Base-by-base conservation (phyloP, 169 alveolate genomes). In the Plasmodium gallinaceum region DNA sequence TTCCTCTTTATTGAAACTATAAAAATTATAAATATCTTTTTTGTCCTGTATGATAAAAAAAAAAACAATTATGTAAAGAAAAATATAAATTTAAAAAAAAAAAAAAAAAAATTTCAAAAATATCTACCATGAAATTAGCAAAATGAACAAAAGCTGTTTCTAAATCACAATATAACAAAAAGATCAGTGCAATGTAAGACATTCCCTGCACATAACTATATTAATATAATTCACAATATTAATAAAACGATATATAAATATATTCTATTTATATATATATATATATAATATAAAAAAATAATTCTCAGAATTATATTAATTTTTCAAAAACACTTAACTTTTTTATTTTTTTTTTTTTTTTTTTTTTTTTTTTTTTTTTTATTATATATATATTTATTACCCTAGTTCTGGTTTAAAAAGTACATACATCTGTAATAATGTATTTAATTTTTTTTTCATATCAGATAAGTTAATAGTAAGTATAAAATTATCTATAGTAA, bases 121-220 rank as follows among this genome's bases (percentile, higher is more conserved):
- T 32, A 7, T 54, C 66, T 83, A 83, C 91, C 91, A 83, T 83
- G 43, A 83, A 83, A 61, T 83, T 83, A 20, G 91, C 91, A 68
- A 83, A 83, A 71, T 83, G 83, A 37, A 83, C 74, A 61, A 83
- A 83, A 10, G 91, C 91, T 52, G 66, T 83, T 48, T 83, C 91
- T 48, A 83, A 37, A 8, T 83, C 68, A 43, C 83, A 68, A 46
- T 83, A 69, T 52, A 83, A 62, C 37, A 83, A 26, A 46, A 83
- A 83, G 32, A 83, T 85, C 37, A 83, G 62, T 18, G 91, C 91
- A 22, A 83, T 83, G 72, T 83, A 83, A 12, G 91, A 83, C 91
- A 83, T 83, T 45, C 91, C 91, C 16, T 83, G 91, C 0, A 83
- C 83, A 32, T 83, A 83, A 18, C 91, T 83, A 32, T 0, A 26